Evolutionary conservation across 1,284 basidiomycete genomes (phyloP).

Genomic region (Schizophyllum commune): DNA sequence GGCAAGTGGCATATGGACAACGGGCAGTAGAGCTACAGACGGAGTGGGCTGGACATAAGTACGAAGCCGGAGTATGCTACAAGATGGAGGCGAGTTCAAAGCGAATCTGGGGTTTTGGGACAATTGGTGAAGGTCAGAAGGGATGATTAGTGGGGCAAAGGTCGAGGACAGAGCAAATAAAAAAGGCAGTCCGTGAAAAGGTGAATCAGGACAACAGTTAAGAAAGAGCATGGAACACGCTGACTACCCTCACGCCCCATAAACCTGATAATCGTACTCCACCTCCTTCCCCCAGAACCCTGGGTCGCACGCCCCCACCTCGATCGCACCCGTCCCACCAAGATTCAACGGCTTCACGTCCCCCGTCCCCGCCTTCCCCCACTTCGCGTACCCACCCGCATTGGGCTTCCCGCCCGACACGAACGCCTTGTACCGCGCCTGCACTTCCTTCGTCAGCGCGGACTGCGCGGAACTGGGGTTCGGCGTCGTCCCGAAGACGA

Average conservation of each 20-base stretch:
- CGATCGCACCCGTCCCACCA: conserved; percentile 42
- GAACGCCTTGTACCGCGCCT: conserved; percentile 63
- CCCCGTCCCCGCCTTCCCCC: conserved; percentile 42
- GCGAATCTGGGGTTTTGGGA: neutral
- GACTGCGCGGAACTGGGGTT: conserved; percentile 50
- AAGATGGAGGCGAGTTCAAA: neutral
- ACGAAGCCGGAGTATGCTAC: neutral
- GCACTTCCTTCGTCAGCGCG: conserved; percentile 54
- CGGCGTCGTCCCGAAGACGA: conserved; percentile 61
- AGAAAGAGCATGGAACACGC: too few species aligned
- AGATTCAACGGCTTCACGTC: conserved; percentile 48
- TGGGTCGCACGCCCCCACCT: conserved; percentile 51
- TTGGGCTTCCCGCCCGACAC: conserved; percentile 55
- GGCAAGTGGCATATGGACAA: too few species aligned
- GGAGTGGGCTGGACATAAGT: neutral
- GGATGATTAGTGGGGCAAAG: neutral
- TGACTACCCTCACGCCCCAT: conserved; percentile 34
- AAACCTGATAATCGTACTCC: conserved; percentile 65
- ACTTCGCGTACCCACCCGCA: conserved; percentile 32
- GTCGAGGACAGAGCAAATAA: neutral
- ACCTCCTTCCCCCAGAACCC: conserved; percentile 57
- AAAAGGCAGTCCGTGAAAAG: neutral
- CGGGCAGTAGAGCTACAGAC: neutral
- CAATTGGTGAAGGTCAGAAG: too few species aligned
- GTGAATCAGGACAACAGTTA: too few species aligned